A percentile compares a stretch with the other conserved stretches of the same genome.
phyloP scores from a whole-genome alignment of 352 stramenopile species.

The Globisporangium paroecandrum region DNA sequence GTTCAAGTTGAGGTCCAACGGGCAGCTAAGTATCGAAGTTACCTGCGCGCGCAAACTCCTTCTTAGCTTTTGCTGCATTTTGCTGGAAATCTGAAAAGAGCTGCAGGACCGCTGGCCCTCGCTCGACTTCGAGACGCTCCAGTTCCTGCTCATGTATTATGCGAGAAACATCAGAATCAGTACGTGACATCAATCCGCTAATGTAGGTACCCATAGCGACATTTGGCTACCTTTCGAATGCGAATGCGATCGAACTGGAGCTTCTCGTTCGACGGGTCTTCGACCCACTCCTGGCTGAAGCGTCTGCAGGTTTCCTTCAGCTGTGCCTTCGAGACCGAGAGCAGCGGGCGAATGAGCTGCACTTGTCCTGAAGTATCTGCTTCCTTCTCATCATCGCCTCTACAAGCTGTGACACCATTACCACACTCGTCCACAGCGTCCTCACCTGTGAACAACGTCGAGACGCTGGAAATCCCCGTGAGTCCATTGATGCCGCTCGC shows the following conservation, averaged over 20 bases:
- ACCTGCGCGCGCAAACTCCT: slow-evolving; percentile 44
- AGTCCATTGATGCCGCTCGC: slow-evolving; percentile 76
- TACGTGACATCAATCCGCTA: not conserved
- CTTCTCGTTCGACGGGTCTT: slow-evolving; percentile 82
- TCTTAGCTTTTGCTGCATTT: slow-evolving; percentile 42
- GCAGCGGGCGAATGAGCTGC: slow-evolving; percentile 55
- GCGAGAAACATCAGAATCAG: not conserved
- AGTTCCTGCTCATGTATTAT: slow-evolving; percentile 31
- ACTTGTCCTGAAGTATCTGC: slow-evolving; percentile 8
- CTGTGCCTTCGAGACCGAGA: slow-evolving; percentile 51
- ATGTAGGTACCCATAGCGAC: not conserved
- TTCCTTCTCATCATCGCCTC: not conserved
- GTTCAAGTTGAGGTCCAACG: not conserved
- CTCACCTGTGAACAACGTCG: slow-evolving; percentile 23
- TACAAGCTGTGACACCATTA: not conserved
- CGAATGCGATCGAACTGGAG: slow-evolving; percentile 75
- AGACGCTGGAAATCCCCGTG: slow-evolving; percentile 47
- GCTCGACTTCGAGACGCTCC: slow-evolving; percentile 38
- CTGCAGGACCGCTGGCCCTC: slow-evolving; percentile 32
- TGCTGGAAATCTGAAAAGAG: slow-evolving; percentile 49
- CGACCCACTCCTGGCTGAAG: slow-evolving; percentile 74
- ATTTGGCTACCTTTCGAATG: slow-evolving; percentile 60
- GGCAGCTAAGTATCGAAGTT: not conserved
- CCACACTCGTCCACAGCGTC: not conserved
- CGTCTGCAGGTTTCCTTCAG: slow-evolving; percentile 66